These are phyloP conservation scores for Sphagnum tenellum DNA, from an alignment of 225 moss, liverwort and hornwort genomes.

Conservation along the genomic window DNA sequence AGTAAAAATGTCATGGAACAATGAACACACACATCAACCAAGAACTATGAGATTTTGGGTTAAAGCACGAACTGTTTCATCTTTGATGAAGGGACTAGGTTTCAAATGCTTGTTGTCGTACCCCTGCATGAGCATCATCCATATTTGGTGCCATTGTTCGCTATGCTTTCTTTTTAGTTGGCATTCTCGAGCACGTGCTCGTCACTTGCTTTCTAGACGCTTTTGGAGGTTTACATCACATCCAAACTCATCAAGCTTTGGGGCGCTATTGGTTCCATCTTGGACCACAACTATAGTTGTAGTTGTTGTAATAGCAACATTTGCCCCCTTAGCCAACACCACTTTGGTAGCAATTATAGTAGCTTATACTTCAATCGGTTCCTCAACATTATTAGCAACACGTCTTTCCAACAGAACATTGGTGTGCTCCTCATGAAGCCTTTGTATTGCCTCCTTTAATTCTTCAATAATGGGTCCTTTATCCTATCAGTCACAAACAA, in stretches of 20 bases:
- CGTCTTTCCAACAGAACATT: conserved; percentile 85
- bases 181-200: conserved; percentile 71
- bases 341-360: conserved; percentile 72
- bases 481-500: too few relatives aligned
- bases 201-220: conserved; percentile 74
- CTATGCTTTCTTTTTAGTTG: conserved; percentile 32
- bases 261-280: conserved; percentile 40
- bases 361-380: conserved; percentile 74
- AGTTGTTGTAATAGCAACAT: conserved; percentile 60
- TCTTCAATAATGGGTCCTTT: conserved; percentile 94
- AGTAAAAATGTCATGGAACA: too few relatives aligned
- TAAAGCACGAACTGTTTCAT: too few relatives aligned
- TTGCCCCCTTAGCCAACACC: conserved; percentile 70
- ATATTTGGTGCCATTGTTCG: conserved; percentile 33
- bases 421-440: conserved; percentile 90
- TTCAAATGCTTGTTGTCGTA: too few relatives aligned
- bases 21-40: too few relatives aligned
- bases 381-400: conserved; percentile 75
- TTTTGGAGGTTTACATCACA: conserved; percentile 93
- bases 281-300: conserved; percentile 55
- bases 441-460: conserved; percentile 95
- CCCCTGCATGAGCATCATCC: too few relatives aligned
- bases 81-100: too few relatives aligned
- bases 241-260: conserved; percentile 94
- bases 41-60: too few relatives aligned